Evolutionary conservation across 805 yeast genomes (phyloP).

Genomic region (Saccharomycopsis babjevae): DNA sequence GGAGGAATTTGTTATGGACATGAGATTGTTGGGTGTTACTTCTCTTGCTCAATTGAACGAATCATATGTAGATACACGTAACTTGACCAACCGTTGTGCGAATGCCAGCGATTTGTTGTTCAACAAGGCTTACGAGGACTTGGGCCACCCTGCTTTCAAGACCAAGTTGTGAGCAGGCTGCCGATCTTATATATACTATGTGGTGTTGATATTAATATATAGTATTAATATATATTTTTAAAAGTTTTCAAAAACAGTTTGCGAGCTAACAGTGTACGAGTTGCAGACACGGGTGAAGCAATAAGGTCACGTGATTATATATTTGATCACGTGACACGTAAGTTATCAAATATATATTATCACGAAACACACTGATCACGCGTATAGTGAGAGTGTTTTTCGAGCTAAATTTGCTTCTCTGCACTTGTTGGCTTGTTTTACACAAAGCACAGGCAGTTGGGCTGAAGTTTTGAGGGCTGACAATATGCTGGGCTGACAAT

Average conservation of each 20-base stretch:
- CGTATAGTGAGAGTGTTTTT: too few relatives aligned
- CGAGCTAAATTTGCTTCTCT: too few relatives aligned
- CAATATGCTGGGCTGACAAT: too few relatives aligned
- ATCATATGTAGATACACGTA: conserved; percentile 46
- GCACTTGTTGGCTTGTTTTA: too few relatives aligned
- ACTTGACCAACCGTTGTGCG: conserved; percentile 30
- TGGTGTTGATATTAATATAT: too few relatives aligned
- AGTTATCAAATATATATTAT: too few relatives aligned
- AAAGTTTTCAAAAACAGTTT: too few relatives aligned
- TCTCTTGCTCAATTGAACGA: conserved; percentile 50
- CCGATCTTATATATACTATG: too few relatives aligned
- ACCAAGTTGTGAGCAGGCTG: conserved; percentile 17
- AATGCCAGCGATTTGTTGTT: conserved; percentile 44
- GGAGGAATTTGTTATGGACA: conserved; percentile 63
- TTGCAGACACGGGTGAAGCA: too few relatives aligned
- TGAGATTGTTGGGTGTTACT: conserved; percentile 71
- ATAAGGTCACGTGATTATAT: not conserved
- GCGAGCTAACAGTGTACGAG: not conserved
- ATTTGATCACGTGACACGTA: not conserved
- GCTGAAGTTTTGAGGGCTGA: too few relatives aligned
- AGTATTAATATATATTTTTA: not conserved
- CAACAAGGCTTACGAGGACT: conserved; percentile 43
- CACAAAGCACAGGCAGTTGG: too few relatives aligned
- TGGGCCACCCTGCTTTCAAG: conserved; percentile 44
- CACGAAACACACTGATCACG: too few relatives aligned